Percentiles rank a stretch among this genome's conserved stretches.
These are phyloP conservation scores for Linnemannia hyalina DNA, from an alignment of 192 early-diverging fungal genomes.

Conservation along the genomic window DNA sequence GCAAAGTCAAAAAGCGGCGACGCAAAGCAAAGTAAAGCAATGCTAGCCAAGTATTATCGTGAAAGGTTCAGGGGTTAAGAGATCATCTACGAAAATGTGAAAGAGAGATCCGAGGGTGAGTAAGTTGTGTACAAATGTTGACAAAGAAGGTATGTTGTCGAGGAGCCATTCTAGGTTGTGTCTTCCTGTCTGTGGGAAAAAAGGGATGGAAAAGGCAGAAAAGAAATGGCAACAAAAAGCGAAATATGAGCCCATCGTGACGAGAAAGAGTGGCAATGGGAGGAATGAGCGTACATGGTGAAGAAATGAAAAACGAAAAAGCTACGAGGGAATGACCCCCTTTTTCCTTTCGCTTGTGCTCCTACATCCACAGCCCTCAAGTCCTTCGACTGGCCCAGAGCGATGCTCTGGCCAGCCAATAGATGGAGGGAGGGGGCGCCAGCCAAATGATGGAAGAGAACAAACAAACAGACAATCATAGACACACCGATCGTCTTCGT, in stretches of 20 bases:
- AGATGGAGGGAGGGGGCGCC: neutral
- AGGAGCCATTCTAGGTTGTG: too few relatives aligned
- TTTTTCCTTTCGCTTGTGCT: neutral
- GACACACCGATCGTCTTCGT: neutral
- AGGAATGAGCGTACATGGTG: neutral
- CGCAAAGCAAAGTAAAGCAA: neutral
- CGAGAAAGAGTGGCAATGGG: too few relatives aligned
- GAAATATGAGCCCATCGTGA: too few relatives aligned
- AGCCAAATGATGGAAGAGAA: neutral
- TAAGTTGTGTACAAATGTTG: too few relatives aligned
- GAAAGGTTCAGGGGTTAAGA: too few relatives aligned
- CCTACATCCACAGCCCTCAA: neutral
- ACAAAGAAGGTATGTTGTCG: too few relatives aligned
- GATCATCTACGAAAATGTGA: too few relatives aligned
- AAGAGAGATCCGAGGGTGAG: too few relatives aligned
- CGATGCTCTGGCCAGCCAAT: neutral
- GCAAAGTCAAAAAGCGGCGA: neutral
- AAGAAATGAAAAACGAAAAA: slow-evolving; percentile 4
- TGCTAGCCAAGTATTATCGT: too few relatives aligned
- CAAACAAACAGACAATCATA: neutral
- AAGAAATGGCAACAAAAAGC: too few relatives aligned
- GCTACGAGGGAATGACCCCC: neutral
- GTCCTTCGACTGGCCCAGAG: neutral
- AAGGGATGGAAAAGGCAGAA: too few relatives aligned
- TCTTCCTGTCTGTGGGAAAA: too few relatives aligned